phyloP scores from a whole-genome alignment of 345 rosid genomes.

The Lepidium aucheri region DNA sequence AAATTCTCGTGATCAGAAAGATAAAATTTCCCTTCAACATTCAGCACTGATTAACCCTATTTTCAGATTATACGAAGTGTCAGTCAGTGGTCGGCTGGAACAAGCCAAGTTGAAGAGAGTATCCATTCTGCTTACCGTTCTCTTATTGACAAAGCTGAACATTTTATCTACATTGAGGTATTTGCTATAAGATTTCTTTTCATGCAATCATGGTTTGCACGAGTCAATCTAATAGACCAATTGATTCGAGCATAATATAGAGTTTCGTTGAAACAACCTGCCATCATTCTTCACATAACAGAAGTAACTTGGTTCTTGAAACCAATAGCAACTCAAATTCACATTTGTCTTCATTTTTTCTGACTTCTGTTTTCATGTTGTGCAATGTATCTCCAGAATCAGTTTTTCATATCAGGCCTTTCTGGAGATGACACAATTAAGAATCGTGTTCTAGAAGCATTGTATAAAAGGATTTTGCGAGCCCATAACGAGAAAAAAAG shows the following conservation, averaged over 20 bases:
- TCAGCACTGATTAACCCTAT: constrained; percentile 13
- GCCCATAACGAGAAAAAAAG: constrained; percentile 78
- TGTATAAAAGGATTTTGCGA: constrained; percentile 72
- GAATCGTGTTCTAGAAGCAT: constrained; percentile 86
- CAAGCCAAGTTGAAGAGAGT: constrained; percentile 93
- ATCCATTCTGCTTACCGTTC: constrained; percentile 89
- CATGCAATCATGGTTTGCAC: neutral
- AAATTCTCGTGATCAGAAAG: neutral
- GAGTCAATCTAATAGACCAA: constrained; percentile 1
- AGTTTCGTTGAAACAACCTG: neutral
- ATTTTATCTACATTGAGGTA: constrained; percentile 93
- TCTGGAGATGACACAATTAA: constrained; percentile 74
- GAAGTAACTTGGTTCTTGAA: constrained; percentile 4
- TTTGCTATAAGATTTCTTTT: neutral
- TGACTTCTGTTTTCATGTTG: constrained; percentile 36
- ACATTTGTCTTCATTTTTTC: constrained; percentile 12
- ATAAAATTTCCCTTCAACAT: neutral
- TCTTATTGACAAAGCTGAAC: constrained; percentile 95
- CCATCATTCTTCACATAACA: neutral
- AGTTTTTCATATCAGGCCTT: constrained; percentile 99
- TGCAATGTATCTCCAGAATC: constrained; percentile 73
- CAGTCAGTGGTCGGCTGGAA: constrained; percentile 99
- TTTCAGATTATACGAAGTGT: constrained; percentile 94
- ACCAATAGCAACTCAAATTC: constrained; percentile 1
- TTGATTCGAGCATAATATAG: neutral